Percentiles rank a stretch among this genome's conserved stretches.
phyloP scores from a whole-genome alignment of 768 basidiomycete species.

The Paxillus involutus region DNA sequence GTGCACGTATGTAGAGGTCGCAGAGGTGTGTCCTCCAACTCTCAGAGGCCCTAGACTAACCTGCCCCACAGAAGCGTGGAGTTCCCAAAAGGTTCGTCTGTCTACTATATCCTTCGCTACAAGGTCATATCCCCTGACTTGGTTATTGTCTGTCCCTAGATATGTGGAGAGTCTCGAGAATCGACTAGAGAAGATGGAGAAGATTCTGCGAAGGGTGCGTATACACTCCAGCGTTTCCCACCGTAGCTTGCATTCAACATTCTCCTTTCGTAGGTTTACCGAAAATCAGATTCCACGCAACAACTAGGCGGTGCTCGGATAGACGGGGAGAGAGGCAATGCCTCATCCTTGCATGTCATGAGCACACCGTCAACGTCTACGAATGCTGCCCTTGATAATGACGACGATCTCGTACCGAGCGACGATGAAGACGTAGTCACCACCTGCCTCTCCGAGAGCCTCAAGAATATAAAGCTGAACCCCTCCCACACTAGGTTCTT shows the following conservation, averaged over 20 bases:
- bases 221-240: not conserved
- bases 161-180: constrained; percentile 66
- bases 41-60: not conserved
- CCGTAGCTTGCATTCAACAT: constrained; percentile 3
- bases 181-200: constrained; percentile 65
- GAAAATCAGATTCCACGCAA: constrained; percentile 59
- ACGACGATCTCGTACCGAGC: constrained; percentile 24
- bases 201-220: constrained; percentile 50
- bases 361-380: constrained; percentile 9
- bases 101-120: not conserved
- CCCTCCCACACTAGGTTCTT: constrained; percentile 28
- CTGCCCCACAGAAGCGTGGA: constrained; percentile 37
- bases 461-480: constrained; percentile 21
- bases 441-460: constrained; percentile 20
- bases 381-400: not conserved
- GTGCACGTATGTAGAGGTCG: constrained; percentile 56
- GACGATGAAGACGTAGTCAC: constrained; percentile 29
- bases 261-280: constrained; percentile 51
- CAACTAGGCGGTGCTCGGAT: constrained; percentile 49
- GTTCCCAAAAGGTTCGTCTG: constrained; percentile 33
- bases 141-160: constrained; percentile 27
- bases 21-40: constrained; percentile 44
- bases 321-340: constrained; percentile 32
- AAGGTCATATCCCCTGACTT: not conserved
- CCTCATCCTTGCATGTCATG: constrained; percentile 13